Base-by-base conservation (phyloP, 768 basidiomycete species). In the Leccinum longicurvipes region DNA sequence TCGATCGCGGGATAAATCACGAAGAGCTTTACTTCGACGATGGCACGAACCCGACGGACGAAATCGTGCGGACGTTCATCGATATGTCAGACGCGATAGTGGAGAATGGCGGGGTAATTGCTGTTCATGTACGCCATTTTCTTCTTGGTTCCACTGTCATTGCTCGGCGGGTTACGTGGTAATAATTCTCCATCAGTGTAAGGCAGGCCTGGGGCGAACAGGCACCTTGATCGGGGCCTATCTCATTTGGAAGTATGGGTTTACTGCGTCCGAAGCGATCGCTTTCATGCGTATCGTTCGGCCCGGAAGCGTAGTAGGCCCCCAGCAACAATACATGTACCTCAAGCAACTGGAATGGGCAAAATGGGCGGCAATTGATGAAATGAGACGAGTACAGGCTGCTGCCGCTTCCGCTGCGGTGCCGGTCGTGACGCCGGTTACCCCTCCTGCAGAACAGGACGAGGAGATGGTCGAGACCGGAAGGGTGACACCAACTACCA, bases 281-380 rank as follows among this genome's bases (percentile, higher is more conserved):
- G 97, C 89, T 0, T 98, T 95, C 73, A 98, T 98, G 97, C 88
- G 97, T 19, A 92, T 99, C 62, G 86, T 97, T 53, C 86, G 97
- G 45, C 97, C 97, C 2, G 96, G 94, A 6, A 89, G 87, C 55
- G 92, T 94, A 44, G 93, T 95, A 50, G 92, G 92, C 12, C 91
- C 91, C 19, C 91, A 93, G 61, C 92, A 93, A 67, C 93, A 97
- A 70, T 97, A 91, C 68, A 86, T 97, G 82, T 94, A 95, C 68
- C 83, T 92, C 66, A 94, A 94, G 75, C 93, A 97, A 66, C 72
- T 94, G 45, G 91, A 93, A 70, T 97, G 93, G 93, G 80, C 85
- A 17, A 91, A 92, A 65, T 96, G 94, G 93, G 84, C 91, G 2
- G 93, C 93, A 5, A 79, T 84, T 3, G 93, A 97, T 66, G 91